Base-by-base conservation (phyloP, 164 flowering plant species). In the Stephania yunnanensis region DNA sequence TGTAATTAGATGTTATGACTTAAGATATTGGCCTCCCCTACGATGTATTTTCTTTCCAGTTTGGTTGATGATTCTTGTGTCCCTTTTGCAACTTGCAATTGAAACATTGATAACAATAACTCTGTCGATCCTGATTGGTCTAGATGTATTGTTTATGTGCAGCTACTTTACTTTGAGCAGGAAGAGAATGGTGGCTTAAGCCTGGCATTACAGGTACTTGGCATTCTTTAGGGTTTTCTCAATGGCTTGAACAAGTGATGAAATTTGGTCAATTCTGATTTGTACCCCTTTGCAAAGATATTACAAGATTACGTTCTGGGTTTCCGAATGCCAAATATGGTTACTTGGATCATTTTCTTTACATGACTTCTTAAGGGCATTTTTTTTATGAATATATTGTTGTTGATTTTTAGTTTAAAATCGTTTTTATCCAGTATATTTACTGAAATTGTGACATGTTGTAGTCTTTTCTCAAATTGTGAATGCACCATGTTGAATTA, bases 101-200 rank as follows among this genome's bases (percentile, higher is more conserved):
- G 25, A 2, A 4, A 5, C 20, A 19, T 61, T 7, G 66, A n/a
- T 7, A 19, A 19, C 2, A 61, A 61, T 7, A 4, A n/a, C n/a
- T 61, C 19, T 58, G 17, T 4, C 19, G 42, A 20, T 61, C 66
- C 66, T 17, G 20, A 61, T 6, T n/a, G n/a, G 63, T 45, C 74
- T 36, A 73, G 4, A 12, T 20, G n/a, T 11, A 66, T 55, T 31
- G 11, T 69, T 75, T 78, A 46, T 78, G 42, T 91, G 82, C 92
- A 96, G 99, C 85, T 96, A 63, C 83, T 96, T 82, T 96, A 93
- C 79, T 96, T 96, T 84, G 99, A 96, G 80, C 90, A 71, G 64
- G 98, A 87, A 79, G 98, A 86, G 29, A 89, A 75, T 75, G 92
- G 94, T 74, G 99, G 99, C 73, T 78, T 92, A 66, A 89, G 88